Conservation (phyloP, 2,329 filamentous ascomycete genomes). For the Ascochyta viciae-villosae region DNA sequence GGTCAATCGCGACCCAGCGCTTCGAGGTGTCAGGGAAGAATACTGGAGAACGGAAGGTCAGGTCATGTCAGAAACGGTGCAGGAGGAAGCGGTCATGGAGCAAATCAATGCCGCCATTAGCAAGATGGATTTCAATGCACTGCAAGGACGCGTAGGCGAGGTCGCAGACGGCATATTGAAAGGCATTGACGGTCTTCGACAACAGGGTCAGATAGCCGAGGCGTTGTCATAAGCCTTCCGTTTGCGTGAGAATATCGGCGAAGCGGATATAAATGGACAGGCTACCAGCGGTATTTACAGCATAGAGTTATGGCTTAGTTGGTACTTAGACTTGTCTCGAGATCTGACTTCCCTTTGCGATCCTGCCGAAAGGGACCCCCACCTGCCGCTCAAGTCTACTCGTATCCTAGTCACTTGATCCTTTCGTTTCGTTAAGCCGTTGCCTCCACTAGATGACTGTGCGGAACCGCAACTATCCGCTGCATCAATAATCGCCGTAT, state of each 20-base stretch:
- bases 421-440: conserved; percentile 20
- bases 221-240: conserved; percentile 9
- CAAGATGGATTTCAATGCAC: conserved; percentile 67
- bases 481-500: no score
- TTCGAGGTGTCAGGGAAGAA: conserved; percentile 69
- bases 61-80: conserved; percentile 76
- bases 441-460: conserved; percentile 16
- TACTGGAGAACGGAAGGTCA: conserved; percentile 85
- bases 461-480: conserved; percentile 28
- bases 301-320: conserved; percentile 15
- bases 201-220: conserved; percentile 2
- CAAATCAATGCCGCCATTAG: conserved; percentile 72
- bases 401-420: conserved; percentile 28
- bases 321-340: conserved; percentile 8
- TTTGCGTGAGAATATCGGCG: not conserved
- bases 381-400: conserved; percentile 20
- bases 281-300: conserved; percentile 28
- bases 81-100: conserved; percentile 77
- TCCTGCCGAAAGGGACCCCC: conserved; percentile 23
- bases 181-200: conserved; percentile 39
- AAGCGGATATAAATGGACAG: conserved; percentile 37
- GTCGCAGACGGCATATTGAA: conserved; percentile 46
- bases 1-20: conserved; percentile 72
- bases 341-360: conserved; percentile 16
- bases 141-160: conserved; percentile 69